phyloP scores from a whole-genome alignment of 2,329 filamentous ascomycete species.

The Elsinoe necatrix region DNA sequence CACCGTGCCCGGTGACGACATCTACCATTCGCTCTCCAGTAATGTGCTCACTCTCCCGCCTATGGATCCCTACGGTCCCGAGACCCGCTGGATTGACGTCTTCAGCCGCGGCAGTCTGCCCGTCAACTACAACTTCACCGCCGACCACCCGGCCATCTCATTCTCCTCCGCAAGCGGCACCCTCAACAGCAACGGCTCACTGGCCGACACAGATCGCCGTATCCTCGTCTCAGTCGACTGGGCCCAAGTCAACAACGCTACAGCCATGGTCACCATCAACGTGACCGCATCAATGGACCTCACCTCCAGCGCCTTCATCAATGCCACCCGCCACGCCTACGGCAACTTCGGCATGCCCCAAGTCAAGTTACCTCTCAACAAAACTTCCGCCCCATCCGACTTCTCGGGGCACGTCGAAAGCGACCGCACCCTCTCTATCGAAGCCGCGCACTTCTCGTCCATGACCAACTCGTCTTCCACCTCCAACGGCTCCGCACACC shows the following conservation, averaged over 20 bases:
- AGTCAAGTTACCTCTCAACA: conserved; percentile 49
- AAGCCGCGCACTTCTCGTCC: conserved; percentile 28
- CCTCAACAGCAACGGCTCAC: conserved; percentile 37
- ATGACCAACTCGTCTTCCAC: conserved; percentile 19
- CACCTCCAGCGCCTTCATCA: conserved; percentile 1
- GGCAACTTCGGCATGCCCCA: conserved; percentile 32
- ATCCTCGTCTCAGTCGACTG: conserved; percentile 51
- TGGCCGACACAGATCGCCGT: conserved; percentile 40
- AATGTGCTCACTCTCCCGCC: conserved; percentile 47
- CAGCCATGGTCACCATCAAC: conserved; percentile 32
- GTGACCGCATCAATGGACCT: conserved; percentile 41
- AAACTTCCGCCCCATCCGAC: conserved; percentile 40
- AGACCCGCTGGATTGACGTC: conserved; percentile 53
- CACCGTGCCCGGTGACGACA: conserved; percentile 59
- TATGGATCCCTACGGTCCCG: conserved; percentile 47
- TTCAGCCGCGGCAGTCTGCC: conserved; percentile 50
- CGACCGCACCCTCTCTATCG: conserved; percentile 37
- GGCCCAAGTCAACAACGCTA: conserved; percentile 23
- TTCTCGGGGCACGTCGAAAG: conserved; percentile 58
- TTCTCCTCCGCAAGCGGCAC: conserved; percentile 44
- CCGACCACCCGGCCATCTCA: conserved; percentile 42
- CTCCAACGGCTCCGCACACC: conserved; percentile 32
- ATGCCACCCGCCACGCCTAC: conserved; percentile 26
- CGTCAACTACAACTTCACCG: conserved; percentile 46
- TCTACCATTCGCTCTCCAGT: conserved; percentile 46